Evolutionary conservation across 2,329 filamentous ascomycete genomes (phyloP).

Genomic region (Claviceps sp.): DNA sequence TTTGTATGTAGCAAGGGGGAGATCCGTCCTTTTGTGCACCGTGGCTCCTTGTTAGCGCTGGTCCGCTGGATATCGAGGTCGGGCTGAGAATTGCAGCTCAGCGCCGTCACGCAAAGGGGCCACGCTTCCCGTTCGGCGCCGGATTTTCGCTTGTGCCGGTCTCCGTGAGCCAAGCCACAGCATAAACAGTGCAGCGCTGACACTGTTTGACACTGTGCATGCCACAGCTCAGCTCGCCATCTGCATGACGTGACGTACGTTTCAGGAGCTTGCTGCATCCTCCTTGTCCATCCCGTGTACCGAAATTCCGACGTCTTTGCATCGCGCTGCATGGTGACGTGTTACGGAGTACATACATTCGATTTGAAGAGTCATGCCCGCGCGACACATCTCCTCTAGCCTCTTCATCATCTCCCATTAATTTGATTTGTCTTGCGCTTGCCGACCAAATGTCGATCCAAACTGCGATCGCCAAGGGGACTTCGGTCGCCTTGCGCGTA

Average conservation of each 20-base stretch:
- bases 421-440: neutral
- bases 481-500: constrained; percentile 25
- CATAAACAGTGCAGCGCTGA: too few relatives aligned
- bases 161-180: neutral
- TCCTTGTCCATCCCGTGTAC: neutral
- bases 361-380: neutral
- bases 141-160: constrained; percentile 11
- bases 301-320: neutral
- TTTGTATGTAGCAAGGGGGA: neutral
- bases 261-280: neutral
- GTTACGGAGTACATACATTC: neutral
- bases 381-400: neutral
- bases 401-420: neutral
- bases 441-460: constrained; percentile 12
- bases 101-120: constrained; percentile 2
- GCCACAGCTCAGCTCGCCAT: neutral
- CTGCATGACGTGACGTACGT: constrained; percentile 2
- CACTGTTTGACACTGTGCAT: neutral
- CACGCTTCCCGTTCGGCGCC: constrained; percentile 10
- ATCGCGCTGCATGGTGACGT: neutral
- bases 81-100: neutral
- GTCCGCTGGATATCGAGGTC: neutral
- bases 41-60: constrained; percentile 3
- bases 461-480: constrained; percentile 17
- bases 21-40: constrained; percentile 1